Evolutionary conservation across 345 rosid genomes (phyloP), one percentile per base, ranked within the genome.

Genomic region (Eutrema heterophyllum): DNA sequence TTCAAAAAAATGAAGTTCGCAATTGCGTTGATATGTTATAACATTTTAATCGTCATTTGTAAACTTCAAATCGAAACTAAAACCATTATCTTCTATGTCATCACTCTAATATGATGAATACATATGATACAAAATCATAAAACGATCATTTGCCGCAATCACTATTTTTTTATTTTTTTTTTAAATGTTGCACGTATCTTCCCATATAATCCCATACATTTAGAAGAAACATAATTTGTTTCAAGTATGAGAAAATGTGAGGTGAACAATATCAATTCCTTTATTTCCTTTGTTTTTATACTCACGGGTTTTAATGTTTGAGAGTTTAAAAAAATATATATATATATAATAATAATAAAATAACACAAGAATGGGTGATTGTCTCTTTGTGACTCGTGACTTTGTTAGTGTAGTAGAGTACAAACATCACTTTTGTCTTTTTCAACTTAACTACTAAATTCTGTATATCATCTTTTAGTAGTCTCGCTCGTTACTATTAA

Each of bases 321-420:
- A 53, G 29, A 30, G 5, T 45, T 14, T 1, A 21, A 21, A 21
- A 1, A 21, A 21, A 21, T 21, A 0, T n/a, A n/a, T 13, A 1
- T 13, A 2, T 4, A 44, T 18, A 56, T 1, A 8, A n/a, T 11
- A 72, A n/a, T n/a, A n/a, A n/a, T 21, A 21, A 21, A 8, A 55
- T 18, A 38, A 60, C 59, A 60, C 54, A 59, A 67, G 68, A 75
- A 67, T 52, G 57, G 79, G 61, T 49, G 27, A 68, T 51, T 75
- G 73, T 24, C 67, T 75, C 30, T 6, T 72, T 63, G 70, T 63
- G 70, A 40, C 68, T 59, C 50, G 61, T 67, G 71, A 73, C 78
- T 52, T 21, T 29, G 7, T 24, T 51, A 73, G 52, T 9, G 32
- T 38, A 57, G 32, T 38, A 57, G 38, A 74, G 52, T 73, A 66